Evolutionary conservation across 2,329 filamentous ascomycete species (phyloP).

Genomic region (Colletotrichum sp.): DNA sequence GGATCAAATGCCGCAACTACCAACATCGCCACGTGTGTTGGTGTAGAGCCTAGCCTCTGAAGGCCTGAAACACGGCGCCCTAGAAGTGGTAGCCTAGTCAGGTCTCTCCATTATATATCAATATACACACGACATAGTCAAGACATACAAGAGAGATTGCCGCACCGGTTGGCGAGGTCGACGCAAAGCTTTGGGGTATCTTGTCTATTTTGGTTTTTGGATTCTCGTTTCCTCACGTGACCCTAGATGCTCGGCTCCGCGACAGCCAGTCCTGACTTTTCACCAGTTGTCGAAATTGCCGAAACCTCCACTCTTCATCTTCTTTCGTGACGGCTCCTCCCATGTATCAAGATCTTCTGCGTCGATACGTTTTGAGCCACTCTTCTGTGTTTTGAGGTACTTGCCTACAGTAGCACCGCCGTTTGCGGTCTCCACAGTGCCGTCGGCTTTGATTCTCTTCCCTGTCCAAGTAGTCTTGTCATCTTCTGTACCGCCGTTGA

Average conservation of each 20-base stretch:
- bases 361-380: slow-evolving; percentile 43
- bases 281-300: slow-evolving; percentile 95
- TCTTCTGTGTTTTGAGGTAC: slow-evolving; percentile 62
- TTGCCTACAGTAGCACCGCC: slow-evolving; percentile 69
- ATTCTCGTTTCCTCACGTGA: neutral
- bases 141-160: neutral
- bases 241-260: neutral
- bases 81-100: neutral
- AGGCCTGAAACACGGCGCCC: neutral
- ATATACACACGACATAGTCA: neutral
- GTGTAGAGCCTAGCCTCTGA: slow-evolving; percentile 25
- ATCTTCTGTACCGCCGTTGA: slow-evolving; percentile 78
- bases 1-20: slow-evolving; percentile 31
- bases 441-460: slow-evolving; percentile 79
- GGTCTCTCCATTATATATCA: neutral
- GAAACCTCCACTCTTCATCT: slow-evolving; percentile 80
- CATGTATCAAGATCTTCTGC: slow-evolving; percentile 62
- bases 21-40: slow-evolving; percentile 26
- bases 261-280: neutral
- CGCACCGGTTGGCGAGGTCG: neutral
- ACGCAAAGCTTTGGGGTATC: neutral
- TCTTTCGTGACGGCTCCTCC: slow-evolving; percentile 80
- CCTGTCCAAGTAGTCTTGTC: slow-evolving; percentile 96
- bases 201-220: neutral
- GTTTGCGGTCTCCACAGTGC: slow-evolving; percentile 54